Evolutionary conservation across 2,329 filamentous ascomycete species (phyloP).

Genomic region (Paracoccidioides lutzii): DNA sequence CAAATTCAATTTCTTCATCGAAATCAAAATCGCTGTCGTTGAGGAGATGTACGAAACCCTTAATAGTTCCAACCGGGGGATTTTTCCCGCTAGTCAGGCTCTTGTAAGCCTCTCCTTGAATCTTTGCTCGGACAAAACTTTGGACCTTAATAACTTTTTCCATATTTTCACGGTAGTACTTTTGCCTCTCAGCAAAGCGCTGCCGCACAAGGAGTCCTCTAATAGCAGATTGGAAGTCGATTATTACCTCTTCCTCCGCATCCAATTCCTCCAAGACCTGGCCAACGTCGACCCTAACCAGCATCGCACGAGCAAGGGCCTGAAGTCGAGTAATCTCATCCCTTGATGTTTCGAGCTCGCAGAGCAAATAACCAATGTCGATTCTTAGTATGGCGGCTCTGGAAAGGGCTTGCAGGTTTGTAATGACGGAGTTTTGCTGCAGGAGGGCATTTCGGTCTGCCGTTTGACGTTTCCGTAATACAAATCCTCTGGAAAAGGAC

Average conservation of each 20-base stretch:
- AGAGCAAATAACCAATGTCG: slow-evolving; percentile 42
- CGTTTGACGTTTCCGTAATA: slow-evolving; percentile 22
- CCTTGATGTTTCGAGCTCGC: slow-evolving; percentile 56
- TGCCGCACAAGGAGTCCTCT: slow-evolving; percentile 61
- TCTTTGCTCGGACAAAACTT: slow-evolving; percentile 85
- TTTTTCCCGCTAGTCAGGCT: slow-evolving; percentile 93
- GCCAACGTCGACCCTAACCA: slow-evolving; percentile 61
- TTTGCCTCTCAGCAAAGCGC: slow-evolving; percentile 70
- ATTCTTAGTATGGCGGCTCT: slow-evolving; percentile 31
- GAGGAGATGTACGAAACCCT: slow-evolving; percentile 93
- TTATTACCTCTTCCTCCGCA: slow-evolving; percentile 64
- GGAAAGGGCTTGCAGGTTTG: slow-evolving; percentile 27
- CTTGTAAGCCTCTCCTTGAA: slow-evolving; percentile 97
- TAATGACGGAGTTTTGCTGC: slow-evolving; percentile 20
- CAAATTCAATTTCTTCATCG: slow-evolving; percentile 95
- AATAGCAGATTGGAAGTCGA: slow-evolving; percentile 60
- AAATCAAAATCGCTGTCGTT: slow-evolving; percentile 99
- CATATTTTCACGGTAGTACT: slow-evolving; percentile 93
- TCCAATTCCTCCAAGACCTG: slow-evolving; percentile 64
- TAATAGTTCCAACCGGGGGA: slow-evolving; percentile 88
- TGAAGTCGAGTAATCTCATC: slow-evolving; percentile 59
- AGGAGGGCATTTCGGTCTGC: slow-evolving; percentile 21
- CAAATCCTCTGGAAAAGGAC: slow-evolving; percentile 35
- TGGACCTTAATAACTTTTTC: slow-evolving; percentile 98
- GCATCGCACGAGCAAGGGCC: slow-evolving; percentile 62